Base-by-base conservation (phyloP, 306 rosid genomes). In the Citrullus amarus region DNA sequence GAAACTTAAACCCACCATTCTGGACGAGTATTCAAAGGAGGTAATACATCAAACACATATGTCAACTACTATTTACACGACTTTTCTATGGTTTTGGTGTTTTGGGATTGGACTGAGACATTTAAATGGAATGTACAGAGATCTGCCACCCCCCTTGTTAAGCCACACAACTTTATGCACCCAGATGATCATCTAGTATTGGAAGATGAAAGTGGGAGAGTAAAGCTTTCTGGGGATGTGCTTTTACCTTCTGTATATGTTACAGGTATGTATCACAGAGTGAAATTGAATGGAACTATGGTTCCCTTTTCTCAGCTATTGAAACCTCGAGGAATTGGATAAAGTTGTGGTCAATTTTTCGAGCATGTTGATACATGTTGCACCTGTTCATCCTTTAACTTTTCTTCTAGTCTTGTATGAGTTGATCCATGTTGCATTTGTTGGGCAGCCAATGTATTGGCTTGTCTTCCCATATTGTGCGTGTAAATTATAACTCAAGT, bases 181-280 rank as follows among this genome's bases (percentile, higher is more conserved):
- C 67, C 89, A 0, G 97, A 92, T 81, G 99, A 95, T 83, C 60
- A 86, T 56, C 89, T 95, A 43, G 81, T 92, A 81, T 88, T 95
- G 88, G 97, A 95, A 86, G 99, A 92, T 80, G 97, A 92, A 75
- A 92, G 97, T 79, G 99, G 99, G 78, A 88, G 99, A 83, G 91
- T 95, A 79, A 89, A 91, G 87, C 97, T 95, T 76, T 62, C 86
- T 61, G 99, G 99, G 77, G 66, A 50, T 75, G 53, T 70, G 79
- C 83, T 92, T 84, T 81, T 79, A 15, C 93, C 97, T n/a, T 88
- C 97, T 67, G 82, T 80, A 41, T 95, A 83, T 78, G 96, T 90
- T 41, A 92, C 99, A 88, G 99, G 99, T 95, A 38, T 55, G 80
- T 80, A 48, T 79, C 59, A 56, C 80, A 73, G 32, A 32, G 65